phyloP scores from a whole-genome alignment of 169 alveolate species.

The Plasmodium coatneyi region DNA sequence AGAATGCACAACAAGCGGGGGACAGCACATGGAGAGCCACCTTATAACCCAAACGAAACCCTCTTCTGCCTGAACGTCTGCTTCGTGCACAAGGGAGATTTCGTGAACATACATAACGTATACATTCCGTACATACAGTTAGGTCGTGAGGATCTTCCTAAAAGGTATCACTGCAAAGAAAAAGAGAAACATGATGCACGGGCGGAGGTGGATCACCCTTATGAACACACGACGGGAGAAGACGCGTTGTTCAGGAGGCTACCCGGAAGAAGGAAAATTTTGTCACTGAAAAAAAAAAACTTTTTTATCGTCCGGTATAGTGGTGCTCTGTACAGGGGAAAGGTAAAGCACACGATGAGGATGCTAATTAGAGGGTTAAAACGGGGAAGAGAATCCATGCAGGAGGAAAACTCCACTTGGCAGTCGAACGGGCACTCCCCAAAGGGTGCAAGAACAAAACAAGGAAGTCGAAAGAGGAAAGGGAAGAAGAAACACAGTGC shows the following conservation, averaged over 20 bases:
- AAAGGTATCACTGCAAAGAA: neutral
- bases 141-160: neutral
- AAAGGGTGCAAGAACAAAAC: neutral
- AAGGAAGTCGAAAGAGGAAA: neutral
- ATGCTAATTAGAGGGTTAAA: neutral
- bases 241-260: neutral
- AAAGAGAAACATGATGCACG: neutral
- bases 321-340: neutral
- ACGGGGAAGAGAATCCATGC: neutral
- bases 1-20: neutral
- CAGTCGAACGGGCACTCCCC: neutral
- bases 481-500: neutral
- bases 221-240: neutral
- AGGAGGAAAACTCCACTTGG: neutral
- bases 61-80: conserved; percentile 41
- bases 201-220: neutral
- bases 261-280: conserved; percentile 9
- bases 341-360: neutral
- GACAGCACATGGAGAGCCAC: neutral
- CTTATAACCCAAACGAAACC: conserved; percentile 15
- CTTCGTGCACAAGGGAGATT: conserved; percentile 48
- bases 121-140: conserved; percentile 63
- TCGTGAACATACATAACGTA: conserved; percentile 56
- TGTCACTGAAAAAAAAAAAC: conserved; percentile 21
- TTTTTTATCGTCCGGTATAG: conserved; percentile 10